Evolutionary conservation across 208 protist genomes (phyloP), one percentile per base, ranked within the genome.

Genomic region (Leishmania turanica): DNA sequence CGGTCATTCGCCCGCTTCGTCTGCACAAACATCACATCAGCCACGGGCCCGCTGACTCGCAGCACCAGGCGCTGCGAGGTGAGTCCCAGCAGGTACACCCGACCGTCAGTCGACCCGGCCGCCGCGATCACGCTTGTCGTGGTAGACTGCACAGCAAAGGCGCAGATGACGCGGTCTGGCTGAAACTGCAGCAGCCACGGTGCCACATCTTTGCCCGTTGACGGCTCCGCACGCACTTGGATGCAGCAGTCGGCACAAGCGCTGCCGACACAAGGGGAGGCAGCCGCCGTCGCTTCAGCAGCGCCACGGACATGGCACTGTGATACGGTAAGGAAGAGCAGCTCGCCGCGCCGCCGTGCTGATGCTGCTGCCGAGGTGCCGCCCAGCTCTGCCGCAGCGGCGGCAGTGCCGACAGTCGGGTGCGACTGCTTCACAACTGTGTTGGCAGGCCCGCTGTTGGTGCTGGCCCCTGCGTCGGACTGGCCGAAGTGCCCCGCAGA

Each of bases 41-140:
- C 87, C 70, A 97, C 89, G 19, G 94, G 94, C 9, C 94, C 94
- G 27, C 87, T 84, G 37, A 93, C 85, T 7, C 88, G 91, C 24
- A 87, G 84, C 31, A 89, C 83, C 15, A 88, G 66, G 27, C 84
- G 86, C 21, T 54, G 64, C 34, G 84, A 78, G 42, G 81, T 77
- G 2, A 34, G 40, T 34, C 78, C 68, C 13, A 97, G 71, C 47
- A 96, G 47, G 73, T 88, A 80, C 5, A 97, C 65, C 21, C 87
- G 86, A 1, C 94, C 94, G 70, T 93, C 91, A 17, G 85, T 91
- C 8, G 88, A 91, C 68, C 93, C 93, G 37, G 89, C 80, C 5
- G 90, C 93, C 2, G 84, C 90, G n/a, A 81, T 79, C 27, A 88
- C 85, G 58, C 51, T 72, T n/a, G 87, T 77, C 17, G 73, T 54